Evolutionary conservation across 73 alveolate species (phyloP).

Genomic region (Paramecium sexaurelia): DNA sequence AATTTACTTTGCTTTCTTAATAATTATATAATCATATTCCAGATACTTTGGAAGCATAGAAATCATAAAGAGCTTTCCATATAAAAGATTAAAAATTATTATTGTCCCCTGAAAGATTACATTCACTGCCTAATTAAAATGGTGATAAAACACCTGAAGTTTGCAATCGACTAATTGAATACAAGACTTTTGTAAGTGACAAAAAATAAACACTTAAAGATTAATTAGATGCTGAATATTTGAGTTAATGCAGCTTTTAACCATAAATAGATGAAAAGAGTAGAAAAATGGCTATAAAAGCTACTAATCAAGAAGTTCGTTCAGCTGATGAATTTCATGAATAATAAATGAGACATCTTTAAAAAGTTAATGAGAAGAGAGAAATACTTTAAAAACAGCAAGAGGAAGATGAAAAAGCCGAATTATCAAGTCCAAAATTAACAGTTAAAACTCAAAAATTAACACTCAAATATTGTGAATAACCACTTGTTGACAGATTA

Average conservation of each 20-base stretch:
- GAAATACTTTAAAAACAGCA: background rate
- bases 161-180: slow-evolving; percentile 5
- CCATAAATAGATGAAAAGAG: slow-evolving; percentile 45
- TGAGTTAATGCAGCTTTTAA: slow-evolving; percentile 40
- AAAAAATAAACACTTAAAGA: slow-evolving; percentile 36
- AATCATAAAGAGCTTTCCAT: slow-evolving; percentile 53
- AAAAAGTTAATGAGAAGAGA: slow-evolving; percentile 13
- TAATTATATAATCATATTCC: slow-evolving; percentile 29
- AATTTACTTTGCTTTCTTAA: background rate
- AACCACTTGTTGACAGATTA: slow-evolving; percentile 32
- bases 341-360: background rate
- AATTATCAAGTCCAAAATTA: background rate
- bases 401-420: background rate
- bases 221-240: background rate
- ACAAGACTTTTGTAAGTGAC: slow-evolving; percentile 5
- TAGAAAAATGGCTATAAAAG: slow-evolving; percentile 39
- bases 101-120: slow-evolving; percentile 37
- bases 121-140: slow-evolving; percentile 14
- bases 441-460: slow-evolving; percentile 4
- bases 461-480: background rate
- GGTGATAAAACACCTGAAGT: slow-evolving; percentile 9
- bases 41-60: background rate
- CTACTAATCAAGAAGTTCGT: slow-evolving; percentile 44
- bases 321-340: slow-evolving; percentile 58
- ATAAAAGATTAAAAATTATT: background rate